Evolutionary conservation across 2,329 filamentous ascomycete species (phyloP).

Genomic region (Fusarium piperis): DNA sequence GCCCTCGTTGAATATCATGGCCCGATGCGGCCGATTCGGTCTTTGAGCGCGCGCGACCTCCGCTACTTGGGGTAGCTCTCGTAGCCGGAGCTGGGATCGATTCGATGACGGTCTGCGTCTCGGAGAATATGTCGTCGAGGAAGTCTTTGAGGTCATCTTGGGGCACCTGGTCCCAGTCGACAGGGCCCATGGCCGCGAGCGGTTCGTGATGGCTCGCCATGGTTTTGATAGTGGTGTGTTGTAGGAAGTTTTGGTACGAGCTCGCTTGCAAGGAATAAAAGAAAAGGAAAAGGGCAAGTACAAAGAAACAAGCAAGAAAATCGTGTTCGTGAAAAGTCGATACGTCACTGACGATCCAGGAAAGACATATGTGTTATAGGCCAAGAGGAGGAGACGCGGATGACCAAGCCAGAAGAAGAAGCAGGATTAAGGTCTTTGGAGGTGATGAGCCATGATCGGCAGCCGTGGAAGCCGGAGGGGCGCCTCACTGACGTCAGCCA

Average conservation of each 20-base stretch:
- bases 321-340: neutral
- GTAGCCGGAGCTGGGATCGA: conserved; percentile 69
- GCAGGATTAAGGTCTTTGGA: conserved; percentile 11
- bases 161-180: conserved; percentile 60
- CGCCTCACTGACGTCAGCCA: conserved; percentile 33
- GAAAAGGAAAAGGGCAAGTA: neutral
- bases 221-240: conserved; percentile 5
- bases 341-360: conserved; percentile 28
- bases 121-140: conserved; percentile 68
- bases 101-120: conserved; percentile 77
- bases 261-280: neutral
- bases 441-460: conserved; percentile 26
- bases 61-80: conserved; percentile 53
- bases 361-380: conserved; percentile 7
- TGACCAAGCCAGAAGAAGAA: conserved; percentile 15
- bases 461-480: conserved; percentile 26
- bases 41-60: conserved; percentile 62
- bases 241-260: neutral
- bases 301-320: conserved; percentile 4
- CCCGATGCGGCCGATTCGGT: conserved; percentile 63
- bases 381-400: conserved; percentile 10
- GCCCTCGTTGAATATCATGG: conserved; percentile 62
- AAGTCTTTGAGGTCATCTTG: conserved; percentile 62
- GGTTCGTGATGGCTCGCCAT: conserved; percentile 70
- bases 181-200: conserved; percentile 64